Evolutionary conservation across 768 basidiomycete species (phyloP), one percentile per base, ranked within the genome.

Genomic region (Collybia sp.): DNA sequence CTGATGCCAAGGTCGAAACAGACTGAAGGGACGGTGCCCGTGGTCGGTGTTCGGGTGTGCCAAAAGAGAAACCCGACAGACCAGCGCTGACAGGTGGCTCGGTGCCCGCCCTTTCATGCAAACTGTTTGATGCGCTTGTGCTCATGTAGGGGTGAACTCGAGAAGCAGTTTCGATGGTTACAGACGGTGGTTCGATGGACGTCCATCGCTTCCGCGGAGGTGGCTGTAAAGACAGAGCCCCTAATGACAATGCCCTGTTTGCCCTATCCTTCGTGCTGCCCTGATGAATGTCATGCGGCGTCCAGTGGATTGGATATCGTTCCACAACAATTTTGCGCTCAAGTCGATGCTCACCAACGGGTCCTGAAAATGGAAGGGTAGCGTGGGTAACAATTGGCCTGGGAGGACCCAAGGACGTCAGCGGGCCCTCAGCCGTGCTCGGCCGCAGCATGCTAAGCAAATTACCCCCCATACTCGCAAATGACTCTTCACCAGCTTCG

Each of bases 391-490:
- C 45, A 5, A 59, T 49, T 30, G 53, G 47, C 43, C 57, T 61
- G 17, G 35, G n/a, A 37, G 35, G 17, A 37, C n/a, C 35, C n/a
- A n/a, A 18, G 43, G 43, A 59, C 44, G 34, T 59, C 51, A 51
- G 45, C 47, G 60, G 59, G 30, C 52, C 49, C 39, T 70, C 66
- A 15, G 64, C 58, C 36, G 65, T 60, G 46, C 62, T 71, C 17
- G 70, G 64, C 33, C 76, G 67, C 40, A 77, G 60, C 70, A 76
- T 77, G 49, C 67, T 70, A 35, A 83, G 61, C 31, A 85, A 64
- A 53, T 71, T 80, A 33, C 63, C 76, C 8, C 81, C 79, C 52
- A 69, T 77, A 32, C 71, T 71, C 18, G 71, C 68, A 47, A 84
- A 83, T 9, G 82, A 82, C 12, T 81, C 81, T 44, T 81, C 69